Percentiles rank a stretch among this genome's conserved stretches.
These are phyloP conservation scores for Aegilops bicornis DNA, from an alignment of 176 grass and related monocot genomes.

Conservation along the genomic window DNA sequence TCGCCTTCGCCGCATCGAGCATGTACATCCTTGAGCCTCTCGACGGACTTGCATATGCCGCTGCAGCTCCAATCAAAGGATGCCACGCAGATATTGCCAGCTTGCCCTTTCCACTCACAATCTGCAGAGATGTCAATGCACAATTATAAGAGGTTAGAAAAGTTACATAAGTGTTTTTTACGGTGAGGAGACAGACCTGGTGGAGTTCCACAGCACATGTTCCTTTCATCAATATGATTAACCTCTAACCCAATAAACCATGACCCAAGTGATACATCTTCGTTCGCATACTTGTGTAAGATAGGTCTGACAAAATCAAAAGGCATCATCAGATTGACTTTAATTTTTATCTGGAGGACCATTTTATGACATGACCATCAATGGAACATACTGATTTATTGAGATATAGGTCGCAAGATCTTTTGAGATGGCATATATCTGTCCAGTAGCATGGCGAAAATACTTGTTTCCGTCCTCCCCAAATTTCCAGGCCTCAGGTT, in stretches of 20 bases:
- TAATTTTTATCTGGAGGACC: background rate
- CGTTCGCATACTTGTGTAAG: slow-evolving; percentile 91
- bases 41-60: slow-evolving; percentile 83
- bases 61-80: slow-evolving; percentile 91
- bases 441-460: slow-evolving; percentile 86
- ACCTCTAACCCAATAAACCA: slow-evolving; percentile 93
- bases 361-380: slow-evolving; percentile 17
- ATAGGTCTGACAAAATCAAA: slow-evolving; percentile 62
- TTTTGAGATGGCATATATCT: slow-evolving; percentile 90
- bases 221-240: slow-evolving; percentile 88
- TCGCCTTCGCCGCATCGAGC: slow-evolving; percentile 69
- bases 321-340: slow-evolving; percentile 1
- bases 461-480: slow-evolving; percentile 96
- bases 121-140: slow-evolving; percentile 27
- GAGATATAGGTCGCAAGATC: slow-evolving; percentile 95
- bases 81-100: slow-evolving; percentile 68
- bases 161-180: background rate
- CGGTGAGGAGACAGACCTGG: slow-evolving; percentile 51
- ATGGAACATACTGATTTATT: slow-evolving; percentile 76
- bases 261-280: slow-evolving; percentile 85
- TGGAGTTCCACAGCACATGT: slow-evolving; percentile 92
- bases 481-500: slow-evolving; percentile 93
- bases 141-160: slow-evolving; percentile 9
- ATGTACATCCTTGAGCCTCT: slow-evolving; percentile 75
- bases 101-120: slow-evolving; percentile 85